A percentile compares a stretch with the other conserved stretches of the same genome.
Conservation (phyloP, 1,284 basidiomycete species). For the Puccinia coronata region DNA sequence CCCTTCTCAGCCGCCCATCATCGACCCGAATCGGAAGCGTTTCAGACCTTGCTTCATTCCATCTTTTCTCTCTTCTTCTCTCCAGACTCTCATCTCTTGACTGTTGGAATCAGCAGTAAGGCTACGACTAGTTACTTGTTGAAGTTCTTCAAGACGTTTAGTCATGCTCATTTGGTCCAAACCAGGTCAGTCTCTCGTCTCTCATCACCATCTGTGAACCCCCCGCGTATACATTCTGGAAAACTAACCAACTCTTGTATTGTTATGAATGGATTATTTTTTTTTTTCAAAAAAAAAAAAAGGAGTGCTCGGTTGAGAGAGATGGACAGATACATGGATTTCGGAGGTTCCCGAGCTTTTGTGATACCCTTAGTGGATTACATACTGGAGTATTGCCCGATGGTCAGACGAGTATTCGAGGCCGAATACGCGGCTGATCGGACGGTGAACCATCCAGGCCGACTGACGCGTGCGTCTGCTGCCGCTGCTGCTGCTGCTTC, state of each 20-base stretch:
- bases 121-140: no score
- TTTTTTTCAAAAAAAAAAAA: no score
- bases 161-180: not conserved
- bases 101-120: not conserved
- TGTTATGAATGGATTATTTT: not conserved
- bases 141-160: not conserved
- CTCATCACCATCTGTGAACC: no score
- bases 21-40: not conserved
- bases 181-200: slow-evolving; percentile 1
- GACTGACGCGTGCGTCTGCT: not conserved
- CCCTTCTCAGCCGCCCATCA: not conserved
- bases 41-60: not conserved
- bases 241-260: no score
- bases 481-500: not conserved
- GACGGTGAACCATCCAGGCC: not conserved
- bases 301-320: not conserved
- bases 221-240: not conserved
- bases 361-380: not conserved
- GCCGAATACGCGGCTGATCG: not conserved
- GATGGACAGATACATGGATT: slow-evolving; percentile 5
- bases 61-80: not conserved
- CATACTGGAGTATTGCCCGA: not conserved
- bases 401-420: not conserved
- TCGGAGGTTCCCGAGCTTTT: not conserved
- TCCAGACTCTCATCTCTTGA: not conserved